These are phyloP conservation scores for Oidiodendron maius DNA, from an alignment of 495 filamentous ascomycete genomes.

Conservation along the genomic window DNA sequence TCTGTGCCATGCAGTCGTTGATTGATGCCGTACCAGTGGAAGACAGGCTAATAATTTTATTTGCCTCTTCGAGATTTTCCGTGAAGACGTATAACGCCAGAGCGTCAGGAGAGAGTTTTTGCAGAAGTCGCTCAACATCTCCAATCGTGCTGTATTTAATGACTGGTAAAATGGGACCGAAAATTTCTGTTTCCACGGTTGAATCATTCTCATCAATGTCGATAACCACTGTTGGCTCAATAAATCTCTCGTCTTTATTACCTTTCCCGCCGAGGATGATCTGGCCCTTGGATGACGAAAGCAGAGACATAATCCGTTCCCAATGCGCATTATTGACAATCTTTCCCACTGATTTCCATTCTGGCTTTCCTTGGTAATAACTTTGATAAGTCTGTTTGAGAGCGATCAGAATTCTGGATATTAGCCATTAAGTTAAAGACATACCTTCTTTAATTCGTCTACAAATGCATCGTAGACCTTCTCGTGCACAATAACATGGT, in stretches of 20 bases:
- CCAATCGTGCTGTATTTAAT: constrained; percentile 51
- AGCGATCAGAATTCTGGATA: background rate
- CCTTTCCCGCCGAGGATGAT: background rate
- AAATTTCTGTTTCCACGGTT: constrained; percentile 39
- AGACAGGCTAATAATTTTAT: background rate
- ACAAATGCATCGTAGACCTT: constrained; percentile 52
- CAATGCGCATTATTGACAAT: constrained; percentile 57
- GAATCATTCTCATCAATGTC: constrained; percentile 45
- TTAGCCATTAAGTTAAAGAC: constrained; percentile 21
- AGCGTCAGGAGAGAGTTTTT: constrained; percentile 56
- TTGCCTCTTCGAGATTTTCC: background rate
- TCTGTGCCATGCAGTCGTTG: constrained; percentile 1
- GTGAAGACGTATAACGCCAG: constrained; percentile 53
- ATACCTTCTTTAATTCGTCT: constrained; percentile 51
- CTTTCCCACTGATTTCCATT: background rate
- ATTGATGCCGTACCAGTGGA: background rate
- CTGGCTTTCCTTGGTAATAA: background rate
- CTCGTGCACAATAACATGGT: constrained; percentile 61
- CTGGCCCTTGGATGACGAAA: constrained; percentile 39
- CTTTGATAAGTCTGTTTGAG: background rate
- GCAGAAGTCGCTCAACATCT: constrained; percentile 53
- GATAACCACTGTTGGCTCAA: constrained; percentile 52
- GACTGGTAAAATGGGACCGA: constrained; percentile 42
- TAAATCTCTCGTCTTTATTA: constrained; percentile 25
- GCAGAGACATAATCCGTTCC: constrained; percentile 57